Evolutionary conservation across 179 eudicot species (phyloP), one percentile per base, ranked within the genome.

Genomic region (Vitellaria paradoxa): DNA sequence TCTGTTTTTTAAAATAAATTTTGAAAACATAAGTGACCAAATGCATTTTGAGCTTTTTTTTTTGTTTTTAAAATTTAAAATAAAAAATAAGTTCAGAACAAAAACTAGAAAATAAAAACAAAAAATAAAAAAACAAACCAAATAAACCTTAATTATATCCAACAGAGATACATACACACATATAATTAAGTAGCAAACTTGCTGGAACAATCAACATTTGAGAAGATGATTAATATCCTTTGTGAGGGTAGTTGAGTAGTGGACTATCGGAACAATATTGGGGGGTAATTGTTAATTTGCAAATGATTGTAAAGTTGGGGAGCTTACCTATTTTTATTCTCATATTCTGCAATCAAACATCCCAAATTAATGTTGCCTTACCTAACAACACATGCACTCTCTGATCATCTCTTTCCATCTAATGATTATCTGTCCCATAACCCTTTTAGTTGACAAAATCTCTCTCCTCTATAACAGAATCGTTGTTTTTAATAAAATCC

Each of bases 321-420:
- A 30, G 37, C 37, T 30, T 30, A 30, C 2, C 1, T 30, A 30
- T 30, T 30, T 30, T 2, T 30, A 30, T 30, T 30, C 37, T 30
- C 37, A 42, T 15, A 66, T 37, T 15, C 8, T 66, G 1, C 37
- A 30, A 30, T 66, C 17, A 42, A n/a, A 64, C 15, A 64, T 23
- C 9, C 23, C 46, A 6, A 66, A 30, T 30, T 30, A 30, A 30
- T 30, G 70, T 18, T 66, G 17, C 52, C 70, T 18, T 66, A 66
- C 70, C 70, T 40, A 66, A 42, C 70, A 30, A 66, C 70, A 66
- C 70, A 40, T 66, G 70, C 24, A 66, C 7, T 42, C 23, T 66
- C 70, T 66, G 23, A 53, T 13, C n/a, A 53, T 14, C 5, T 66
- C 42, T 66, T 66, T 66, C n/a, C 7, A 42, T 18, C 52, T 40